Evolutionary conservation across 371 early-diverging fungal species (phyloP), one percentile per base, ranked within the genome.

Genomic region (Apophysomyces sp.): DNA sequence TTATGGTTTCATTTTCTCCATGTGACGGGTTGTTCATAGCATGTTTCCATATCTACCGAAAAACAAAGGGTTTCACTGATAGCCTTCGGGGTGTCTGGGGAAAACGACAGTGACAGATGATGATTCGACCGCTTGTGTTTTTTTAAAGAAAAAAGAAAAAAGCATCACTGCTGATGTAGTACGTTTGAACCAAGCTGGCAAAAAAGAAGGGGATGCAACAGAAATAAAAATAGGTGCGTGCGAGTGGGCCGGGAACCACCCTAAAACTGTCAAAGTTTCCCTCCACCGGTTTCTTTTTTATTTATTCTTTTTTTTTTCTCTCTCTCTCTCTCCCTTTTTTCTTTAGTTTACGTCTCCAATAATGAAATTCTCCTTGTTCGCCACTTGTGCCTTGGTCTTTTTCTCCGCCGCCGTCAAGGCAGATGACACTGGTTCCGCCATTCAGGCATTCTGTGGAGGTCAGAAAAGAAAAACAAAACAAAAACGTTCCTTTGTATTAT

Each of bases 381-480:
- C 52, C 32, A 16, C 40, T 16, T 26, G 16, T 27, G 16, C 40
- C 30, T 37, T 60, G 34, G 32, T 55, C 27, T 31, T 55, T 30
- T 37, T 67, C 39, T 55, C 60, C 24, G 57, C 57, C 21, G 24
- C 59, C 21, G 57, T 60, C 32, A 53, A 31, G 27, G 68, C 63
- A 18, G 68, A 67, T 54, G 49, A 57, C 18, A 27, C 29, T 15
- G 62, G 57, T 30, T 21, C 18, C 16, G 69, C 65, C 37, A 64
- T 31, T 28, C 28, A 68, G 24, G 64, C 61, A 55, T 68, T 61
- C 62, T 68, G 69, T 52, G 62, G 65, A 40, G 69, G 69, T 66
- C 34, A 34, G 34, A 8, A 34, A 34, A 34, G 34, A 4, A 61
- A 31, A 26, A 16, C 8, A 44, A 18, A 41, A 18, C 41, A n/a